Base-by-base conservation (phyloP, 2,329 filamentous ascomycete genomes). In the Emericellopsis atlantica region DNA sequence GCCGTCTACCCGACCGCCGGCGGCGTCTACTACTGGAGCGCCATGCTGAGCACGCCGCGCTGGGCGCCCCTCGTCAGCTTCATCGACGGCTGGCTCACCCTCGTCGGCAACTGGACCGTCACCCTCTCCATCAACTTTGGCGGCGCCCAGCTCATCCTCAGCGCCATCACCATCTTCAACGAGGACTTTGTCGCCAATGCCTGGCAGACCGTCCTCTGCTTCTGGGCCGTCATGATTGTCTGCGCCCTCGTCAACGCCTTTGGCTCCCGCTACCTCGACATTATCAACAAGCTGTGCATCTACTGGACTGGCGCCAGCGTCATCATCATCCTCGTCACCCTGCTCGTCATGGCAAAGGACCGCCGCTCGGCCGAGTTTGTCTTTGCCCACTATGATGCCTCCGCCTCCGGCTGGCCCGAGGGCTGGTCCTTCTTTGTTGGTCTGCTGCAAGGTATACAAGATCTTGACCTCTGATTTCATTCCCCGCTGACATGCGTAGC, bases 181-280 rank as follows among this genome's bases (percentile, higher is more conserved):
- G 66, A 76, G 5, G 65, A 61, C 45, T 86, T 79, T 51, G 64
- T 67, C 33, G 51, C 74, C 4, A 61, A 80, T 48, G 52, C 71
- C 18, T 86, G 81, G 79, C 81, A 87, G 56, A 79, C 84, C 42
- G 85, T 87, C 53, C 61, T 86, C 36, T 81, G 85, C 47, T 87
- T 86, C 57, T 74, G 82, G 49, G 79, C 65, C 15, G 79, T 79
- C 51, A 81, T 76, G 45, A 45, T 79, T 26, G 60, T 74, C 15
- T 79, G 78, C 35, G 79, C 84, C 45, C 44, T 75, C 41, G 65
- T 86, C 56, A 87, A 86, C 48, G 75, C 77, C 6, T 81, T 85
- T 48, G 68, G 72, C 23, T 60, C 60, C n/a, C 48, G 53, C 2
- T 56, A 79, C 8, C 64, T 88, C 26, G 81, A 82, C 2, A 65